phyloP scores from a whole-genome alignment of 352 stramenopile species.

The Pythium graminicola region DNA sequence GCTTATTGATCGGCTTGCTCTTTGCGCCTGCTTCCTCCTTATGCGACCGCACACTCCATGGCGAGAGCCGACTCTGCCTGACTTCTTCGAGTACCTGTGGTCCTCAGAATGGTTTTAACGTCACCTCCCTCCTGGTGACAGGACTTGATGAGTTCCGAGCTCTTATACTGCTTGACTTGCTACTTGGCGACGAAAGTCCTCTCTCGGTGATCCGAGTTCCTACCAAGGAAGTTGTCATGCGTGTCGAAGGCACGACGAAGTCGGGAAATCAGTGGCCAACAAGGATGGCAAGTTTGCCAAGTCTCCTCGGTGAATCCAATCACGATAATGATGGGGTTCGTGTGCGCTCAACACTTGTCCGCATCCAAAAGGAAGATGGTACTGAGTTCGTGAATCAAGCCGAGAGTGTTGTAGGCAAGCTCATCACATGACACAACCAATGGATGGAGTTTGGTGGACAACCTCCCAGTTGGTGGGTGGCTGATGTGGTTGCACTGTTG shows the following conservation, averaged over 20 bases:
- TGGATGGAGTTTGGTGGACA: not conserved
- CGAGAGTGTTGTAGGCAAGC: not conserved
- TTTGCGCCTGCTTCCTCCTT: not conserved
- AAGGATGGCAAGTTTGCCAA: not conserved
- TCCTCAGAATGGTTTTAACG: not conserved
- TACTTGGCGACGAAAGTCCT: conserved; percentile 16
- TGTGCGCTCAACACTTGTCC: not conserved
- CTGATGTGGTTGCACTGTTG: too few relatives aligned
- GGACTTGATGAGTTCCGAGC: not conserved
- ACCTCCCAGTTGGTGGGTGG: too few relatives aligned
- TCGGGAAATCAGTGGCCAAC: not conserved
- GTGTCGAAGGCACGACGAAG: not conserved
- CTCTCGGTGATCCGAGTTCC: not conserved
- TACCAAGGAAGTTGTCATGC: not conserved
- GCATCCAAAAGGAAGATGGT: not conserved
- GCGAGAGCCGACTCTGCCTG: not conserved
- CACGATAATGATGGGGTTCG: not conserved
- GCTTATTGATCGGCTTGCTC: not conserved
- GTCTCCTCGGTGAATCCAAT: not conserved
- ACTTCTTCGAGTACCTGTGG: not conserved
- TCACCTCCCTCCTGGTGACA: not conserved
- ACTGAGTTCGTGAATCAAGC: not conserved
- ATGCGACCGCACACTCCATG: not conserved
- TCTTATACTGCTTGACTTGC: conserved; percentile 1
- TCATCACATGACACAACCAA: not conserved